Base-by-base conservation (phyloP, 345 rosid genomes). In the Gossypium australe region DNA sequence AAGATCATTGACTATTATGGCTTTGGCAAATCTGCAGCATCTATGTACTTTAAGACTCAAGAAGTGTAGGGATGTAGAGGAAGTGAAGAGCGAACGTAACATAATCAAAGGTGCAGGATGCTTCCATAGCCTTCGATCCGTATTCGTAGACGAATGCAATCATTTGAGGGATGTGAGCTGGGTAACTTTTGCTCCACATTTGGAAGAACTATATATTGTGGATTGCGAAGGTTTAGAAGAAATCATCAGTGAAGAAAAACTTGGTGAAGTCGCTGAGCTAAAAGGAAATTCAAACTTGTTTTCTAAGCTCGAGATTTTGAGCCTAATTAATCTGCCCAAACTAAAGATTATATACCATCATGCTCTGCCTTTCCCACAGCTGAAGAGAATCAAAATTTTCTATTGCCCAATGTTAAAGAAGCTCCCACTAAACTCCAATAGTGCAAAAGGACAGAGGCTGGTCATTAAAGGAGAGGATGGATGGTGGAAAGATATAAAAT, bases 271-370 rank as follows among this genome's bases (percentile, higher is more conserved):
- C 9, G 2, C 12, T 55, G 24, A 53, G 10, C 11, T 8, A 2
- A 45, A 8, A 4, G 59, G 11, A 55, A 17, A n/a, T n/a, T 6
- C 9, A 55, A n/a, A 7, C 59, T 1, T 7, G 0, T 8, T 55
- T 55, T n/a, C 24, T 8, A n/a, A 7, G 24, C 59, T 55, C 11
- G 1, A n/a, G 24, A 0, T 0, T 55, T 22, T 55, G 1, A 0
- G 0, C 7, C 24, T 55, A 27, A 0, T 0, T 0, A 20, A 0
- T n/a, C 4, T 18, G 6, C 25, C 11, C 0, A 18, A 55, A 55
- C 7, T 55, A 9, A 55, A 55, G 59, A 18, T 11, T 1, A 55
- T 55, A 2, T 55, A 18, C 24, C 1, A 9, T 0, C 11, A 55
- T 55, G 25, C 59, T 34, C 4, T 55, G 24, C 25, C 59, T 8